Evolutionary conservation across 169 alveolate genomes (phyloP), one percentile per base, ranked within the genome.

Genomic region (Eimeria falciformis): DNA sequence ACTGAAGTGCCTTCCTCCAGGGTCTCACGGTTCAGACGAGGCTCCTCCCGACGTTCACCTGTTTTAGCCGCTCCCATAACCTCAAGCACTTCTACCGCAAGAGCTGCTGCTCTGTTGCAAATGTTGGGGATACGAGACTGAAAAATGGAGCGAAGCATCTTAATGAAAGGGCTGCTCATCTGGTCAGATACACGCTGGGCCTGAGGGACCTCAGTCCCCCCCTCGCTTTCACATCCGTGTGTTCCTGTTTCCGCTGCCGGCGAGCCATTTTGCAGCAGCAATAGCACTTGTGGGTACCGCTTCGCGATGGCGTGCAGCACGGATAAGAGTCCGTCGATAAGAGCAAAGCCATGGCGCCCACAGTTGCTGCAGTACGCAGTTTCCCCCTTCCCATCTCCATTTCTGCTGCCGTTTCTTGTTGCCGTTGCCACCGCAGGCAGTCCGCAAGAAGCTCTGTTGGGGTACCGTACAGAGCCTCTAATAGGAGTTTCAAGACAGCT

Each of bases 231-330:
- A 53, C 25, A n/a, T n/a, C n/a, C 65, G 6, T 53, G 25, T 53
- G 65, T 53, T 53, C 21, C 65, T 17, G 75, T 4, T 53, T 53
- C n/a, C 65, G 37, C 75, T 62, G 75, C 75, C 29, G 6, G 53
- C 33, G 25, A 27, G 4, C 14, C 47, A 6, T 50, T 43, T 1
- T 27, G 29, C 43, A 47, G 87, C 87, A 62, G 75, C 75, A 77
- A 43, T 40, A 77, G 86, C 66, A 78, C 66, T 50, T 50, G 69
- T 5, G 87, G 87, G 71, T 78, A 78, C 27, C 62, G 87, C 50
- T 55, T 55, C 25, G 69, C 33, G 27, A 40, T 50, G 27, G 87
- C 87, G 71, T 50, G 87, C 87, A 78, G 37, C 87, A 58, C 71
- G 2, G 87, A 55, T 25, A 78, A 78, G 46, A 78, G 25, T 25